Base-by-base conservation (phyloP, 352 stramenopile species). In the Globisporangium takayamanum region DNA sequence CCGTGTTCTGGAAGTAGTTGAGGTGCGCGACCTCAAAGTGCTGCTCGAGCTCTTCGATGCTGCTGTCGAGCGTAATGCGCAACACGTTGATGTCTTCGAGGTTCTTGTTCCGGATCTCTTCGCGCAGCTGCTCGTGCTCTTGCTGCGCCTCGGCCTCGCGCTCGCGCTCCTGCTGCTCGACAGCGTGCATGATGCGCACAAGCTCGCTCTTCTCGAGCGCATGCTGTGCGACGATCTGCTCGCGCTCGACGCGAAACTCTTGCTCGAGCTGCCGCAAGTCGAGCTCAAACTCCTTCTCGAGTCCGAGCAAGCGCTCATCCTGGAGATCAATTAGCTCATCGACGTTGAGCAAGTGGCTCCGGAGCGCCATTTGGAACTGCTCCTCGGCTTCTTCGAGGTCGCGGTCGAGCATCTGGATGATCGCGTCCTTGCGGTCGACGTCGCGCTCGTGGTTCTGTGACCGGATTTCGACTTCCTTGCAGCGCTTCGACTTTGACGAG, bases 371-470 rank as follows among this genome's bases (percentile, higher is more conserved):
- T 61, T 97, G 87, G 69, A 94, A 97, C 68, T 98, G 92, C 55
- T 98, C 92, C 55, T 98, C 91, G 22, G 92, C 89, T 62, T 98
- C 88, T 47, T 96, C 88, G n/a, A 97, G 68, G 59, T 97, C 89
- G 18, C 85, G 85, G 60, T 98, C 91, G 22, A 98, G 88, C 87
- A 97, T 97, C 64, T 98, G 92, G 33, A 98, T 92, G 61, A 97
- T 94, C 15, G 92, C 92, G 67, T 98, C 92, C 60, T 97, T 97
- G 36, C 93, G 74, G 66, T 98, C 93, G 4, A 98, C 88, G 67
- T 98, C 89, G n/a, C 93, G 87, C 72, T 98, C 92, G 72, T 98
- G 93, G 69, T 97, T 97, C 58, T 98, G 92, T 25, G 80, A 87
- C 2, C 80, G 79, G 57, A 98, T 88, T 63, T 98, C 92, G 11